These are phyloP conservation scores for Aureobasidium lini DNA, from an alignment of 2,329 filamentous ascomycete species.

Conservation along the genomic window DNA sequence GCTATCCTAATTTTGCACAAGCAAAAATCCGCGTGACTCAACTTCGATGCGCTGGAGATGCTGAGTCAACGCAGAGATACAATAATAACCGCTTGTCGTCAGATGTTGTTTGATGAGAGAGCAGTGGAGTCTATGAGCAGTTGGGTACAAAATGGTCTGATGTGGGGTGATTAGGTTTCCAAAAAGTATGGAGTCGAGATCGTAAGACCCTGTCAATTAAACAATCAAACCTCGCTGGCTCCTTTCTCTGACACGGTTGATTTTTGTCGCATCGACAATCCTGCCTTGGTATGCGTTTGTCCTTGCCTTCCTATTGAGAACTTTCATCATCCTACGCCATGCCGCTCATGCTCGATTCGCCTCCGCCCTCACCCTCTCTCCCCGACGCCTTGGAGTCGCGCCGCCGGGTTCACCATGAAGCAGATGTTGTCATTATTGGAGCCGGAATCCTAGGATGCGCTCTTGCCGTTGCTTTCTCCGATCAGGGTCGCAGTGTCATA, in stretches of 20 bases:
- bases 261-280: not conserved
- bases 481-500: constrained; percentile 84
- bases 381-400: constrained; percentile 31
- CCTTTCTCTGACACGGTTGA: not conserved
- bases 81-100: too few relatives aligned
- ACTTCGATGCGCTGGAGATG: too few relatives aligned
- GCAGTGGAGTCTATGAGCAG: too few relatives aligned
- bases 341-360: constrained; percentile 23
- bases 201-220: not conserved
- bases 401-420: constrained; percentile 50
- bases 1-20: too few relatives aligned
- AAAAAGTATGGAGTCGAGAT: not conserved
- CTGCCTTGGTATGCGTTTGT: not conserved
- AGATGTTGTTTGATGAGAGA: not conserved
- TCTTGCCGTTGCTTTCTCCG: constrained; percentile 72
- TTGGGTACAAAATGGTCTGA: not conserved
- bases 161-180: not conserved
- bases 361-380: constrained; percentile 20
- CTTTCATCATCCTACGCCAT: constrained; percentile 11
- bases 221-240: not conserved
- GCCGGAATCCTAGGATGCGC: constrained; percentile 87
- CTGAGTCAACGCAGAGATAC: too few relatives aligned
- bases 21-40: too few relatives aligned
- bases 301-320: not conserved
- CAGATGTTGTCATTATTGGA: constrained; percentile 85